phyloP scores from a whole-genome alignment of 2,329 filamentous ascomycete species.

The Cladophialophora exuberans region DNA sequence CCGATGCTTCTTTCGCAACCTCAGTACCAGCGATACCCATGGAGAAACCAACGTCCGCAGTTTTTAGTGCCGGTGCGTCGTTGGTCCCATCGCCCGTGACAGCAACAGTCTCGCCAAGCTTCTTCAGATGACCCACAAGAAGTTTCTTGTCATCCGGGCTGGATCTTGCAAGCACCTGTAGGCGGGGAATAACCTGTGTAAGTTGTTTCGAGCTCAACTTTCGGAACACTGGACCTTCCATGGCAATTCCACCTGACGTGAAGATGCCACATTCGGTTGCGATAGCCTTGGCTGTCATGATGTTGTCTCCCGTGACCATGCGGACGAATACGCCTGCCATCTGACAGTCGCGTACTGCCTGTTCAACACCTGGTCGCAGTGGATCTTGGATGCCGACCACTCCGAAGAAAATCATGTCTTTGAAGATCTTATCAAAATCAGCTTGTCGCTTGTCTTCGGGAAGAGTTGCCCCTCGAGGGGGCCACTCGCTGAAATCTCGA shows the following conservation, averaged over 20 bases:
- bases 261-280: slow-evolving; percentile 78
- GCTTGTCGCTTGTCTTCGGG: slow-evolving; percentile 63
- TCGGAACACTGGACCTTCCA: slow-evolving; percentile 79
- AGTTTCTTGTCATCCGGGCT: slow-evolving; percentile 78
- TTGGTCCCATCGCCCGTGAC: slow-evolving; percentile 85
- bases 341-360: slow-evolving; percentile 74
- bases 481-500: slow-evolving; percentile 83
- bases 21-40: slow-evolving; percentile 85
- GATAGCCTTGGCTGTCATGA: slow-evolving; percentile 76
- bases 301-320: slow-evolving; percentile 86
- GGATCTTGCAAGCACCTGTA: slow-evolving; percentile 73
- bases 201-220: slow-evolving; percentile 69
- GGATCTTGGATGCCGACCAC: slow-evolving; percentile 83
- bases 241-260: slow-evolving; percentile 67
- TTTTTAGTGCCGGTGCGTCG: slow-evolving; percentile 80
- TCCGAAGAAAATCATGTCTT: slow-evolving; percentile 68
- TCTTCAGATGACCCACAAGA: slow-evolving; percentile 71
- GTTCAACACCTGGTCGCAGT: slow-evolving; percentile 71
- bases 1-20: slow-evolving; percentile 82
- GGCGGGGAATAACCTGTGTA: slow-evolving; percentile 66
- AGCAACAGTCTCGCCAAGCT: slow-evolving; percentile 75
- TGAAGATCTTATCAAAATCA: slow-evolving; percentile 69
- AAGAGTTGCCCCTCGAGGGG: slow-evolving; percentile 65
- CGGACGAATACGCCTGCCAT: slow-evolving; percentile 76
- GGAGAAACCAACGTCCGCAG: slow-evolving; percentile 80